phyloP scores from a whole-genome alignment of 2,329 filamentous ascomycete species.

The Calonectria pteridis region DNA sequence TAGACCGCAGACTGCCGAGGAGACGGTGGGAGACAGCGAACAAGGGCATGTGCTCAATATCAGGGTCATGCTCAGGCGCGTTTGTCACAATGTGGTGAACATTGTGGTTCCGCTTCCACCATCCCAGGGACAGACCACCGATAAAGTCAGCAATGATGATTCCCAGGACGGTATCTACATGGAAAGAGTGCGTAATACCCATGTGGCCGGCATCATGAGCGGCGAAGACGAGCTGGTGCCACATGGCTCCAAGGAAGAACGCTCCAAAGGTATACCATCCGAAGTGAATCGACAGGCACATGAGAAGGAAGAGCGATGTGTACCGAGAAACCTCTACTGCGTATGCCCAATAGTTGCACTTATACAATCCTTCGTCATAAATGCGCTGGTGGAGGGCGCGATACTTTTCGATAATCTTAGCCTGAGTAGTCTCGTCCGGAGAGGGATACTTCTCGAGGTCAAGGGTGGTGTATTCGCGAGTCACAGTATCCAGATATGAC shows the following conservation, averaged over 20 bases:
- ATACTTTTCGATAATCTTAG: slow-evolving; percentile 83
- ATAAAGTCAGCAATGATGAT: slow-evolving; percentile 92
- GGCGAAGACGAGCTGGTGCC: slow-evolving; percentile 95
- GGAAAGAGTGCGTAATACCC: slow-evolving; percentile 94
- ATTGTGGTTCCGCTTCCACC: slow-evolving; percentile 98
- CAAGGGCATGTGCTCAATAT: slow-evolving; percentile 92
- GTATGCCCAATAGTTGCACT: slow-evolving; percentile 88
- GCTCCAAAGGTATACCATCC: slow-evolving; percentile 79
- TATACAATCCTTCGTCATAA: slow-evolving; percentile 79
- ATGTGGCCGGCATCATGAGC: slow-evolving; percentile 97
- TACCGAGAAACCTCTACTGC: slow-evolving; percentile 82
- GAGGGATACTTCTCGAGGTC: slow-evolving; percentile 86
- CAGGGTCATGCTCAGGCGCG: slow-evolving; percentile 93
- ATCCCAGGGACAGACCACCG: slow-evolving; percentile 90
- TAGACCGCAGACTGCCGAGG: slow-evolving; percentile 78
- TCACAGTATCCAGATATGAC: slow-evolving; percentile 79
- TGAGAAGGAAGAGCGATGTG: slow-evolving; percentile 69
- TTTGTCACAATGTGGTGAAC: slow-evolving; percentile 98
- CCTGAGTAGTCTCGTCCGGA: slow-evolving; percentile 79
- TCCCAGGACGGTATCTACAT: slow-evolving; percentile 84
- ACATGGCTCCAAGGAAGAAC: slow-evolving; percentile 82
- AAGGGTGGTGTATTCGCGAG: slow-evolving; percentile 79
- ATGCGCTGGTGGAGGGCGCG: slow-evolving; percentile 81
- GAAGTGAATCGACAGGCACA: slow-evolving; percentile 70
- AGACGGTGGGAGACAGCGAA: slow-evolving; percentile 89